Evolutionary conservation across 305 asterid genomes (phyloP).

Genomic region (Vinca major): DNA sequence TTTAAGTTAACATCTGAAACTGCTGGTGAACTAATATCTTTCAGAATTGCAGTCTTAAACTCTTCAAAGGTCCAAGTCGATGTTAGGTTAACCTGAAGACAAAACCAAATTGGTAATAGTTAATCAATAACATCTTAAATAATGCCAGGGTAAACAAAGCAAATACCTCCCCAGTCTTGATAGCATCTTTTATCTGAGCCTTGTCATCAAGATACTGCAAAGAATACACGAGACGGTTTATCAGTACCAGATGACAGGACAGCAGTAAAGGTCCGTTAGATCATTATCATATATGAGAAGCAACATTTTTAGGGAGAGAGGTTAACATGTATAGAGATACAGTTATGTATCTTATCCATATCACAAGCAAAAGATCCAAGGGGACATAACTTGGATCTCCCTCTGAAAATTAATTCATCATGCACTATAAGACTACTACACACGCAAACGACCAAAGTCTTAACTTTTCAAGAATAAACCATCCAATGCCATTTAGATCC

Average conservation of each 20-base stretch:
- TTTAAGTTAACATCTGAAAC: constrained; percentile 61
- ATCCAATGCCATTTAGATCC: background rate
- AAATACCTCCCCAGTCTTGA: constrained; percentile 55
- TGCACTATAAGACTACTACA: background rate
- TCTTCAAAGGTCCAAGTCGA: constrained; percentile 63
- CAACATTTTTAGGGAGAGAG: background rate
- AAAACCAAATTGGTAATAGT: constrained; percentile 5
- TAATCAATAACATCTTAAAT: constrained; percentile 11
- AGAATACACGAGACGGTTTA: constrained; percentile 7
- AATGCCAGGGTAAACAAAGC: constrained; percentile 12
- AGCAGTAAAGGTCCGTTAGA: background rate
- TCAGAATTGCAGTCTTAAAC: constrained; percentile 48
- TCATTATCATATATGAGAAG: background rate
- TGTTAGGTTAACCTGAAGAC: constrained; percentile 49
- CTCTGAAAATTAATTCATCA: background rate
- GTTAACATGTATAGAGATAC: background rate
- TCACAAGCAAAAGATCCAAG: background rate
- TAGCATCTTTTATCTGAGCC: constrained; percentile 62
- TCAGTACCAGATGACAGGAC: background rate
- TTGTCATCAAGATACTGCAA: constrained; percentile 78
- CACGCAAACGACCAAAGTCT: background rate
- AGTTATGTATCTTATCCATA: background rate
- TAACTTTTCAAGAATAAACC: background rate
- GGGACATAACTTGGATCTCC: background rate
- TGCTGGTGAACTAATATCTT: constrained; percentile 32